Evolutionary conservation across 2,329 filamentous ascomycete species (phyloP).

Genomic region (Xylaria sp.): DNA sequence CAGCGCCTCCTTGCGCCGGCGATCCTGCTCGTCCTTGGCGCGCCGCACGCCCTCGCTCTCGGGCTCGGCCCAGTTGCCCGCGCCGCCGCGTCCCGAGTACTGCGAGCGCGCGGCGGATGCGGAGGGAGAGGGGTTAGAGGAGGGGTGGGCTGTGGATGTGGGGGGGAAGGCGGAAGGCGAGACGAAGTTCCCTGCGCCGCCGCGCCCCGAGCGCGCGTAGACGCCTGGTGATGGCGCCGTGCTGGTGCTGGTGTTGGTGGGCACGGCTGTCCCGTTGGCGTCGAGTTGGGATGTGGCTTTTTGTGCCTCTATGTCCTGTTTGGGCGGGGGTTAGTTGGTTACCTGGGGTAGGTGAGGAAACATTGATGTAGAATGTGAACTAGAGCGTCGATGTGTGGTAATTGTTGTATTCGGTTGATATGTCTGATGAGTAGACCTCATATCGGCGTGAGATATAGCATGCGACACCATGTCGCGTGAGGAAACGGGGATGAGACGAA

Average conservation of each 20-base stretch:
- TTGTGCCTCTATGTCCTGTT: constrained; percentile 44
- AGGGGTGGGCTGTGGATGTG: constrained; percentile 19
- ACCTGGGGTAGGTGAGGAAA: background rate
- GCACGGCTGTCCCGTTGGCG: constrained; percentile 26
- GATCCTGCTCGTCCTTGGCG: constrained; percentile 36
- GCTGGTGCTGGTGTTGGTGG: constrained; percentile 15
- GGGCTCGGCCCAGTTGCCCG: constrained; percentile 54
- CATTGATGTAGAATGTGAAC: too few relatives aligned
- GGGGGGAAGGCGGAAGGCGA: constrained; percentile 41
- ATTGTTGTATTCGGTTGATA: background rate
- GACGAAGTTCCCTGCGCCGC: constrained; percentile 67
- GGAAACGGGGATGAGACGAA: constrained; percentile 22
- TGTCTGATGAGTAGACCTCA: background rate
- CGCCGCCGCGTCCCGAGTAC: constrained; percentile 59
- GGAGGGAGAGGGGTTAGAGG: background rate
- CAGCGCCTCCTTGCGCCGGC: constrained; percentile 36
- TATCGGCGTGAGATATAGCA: background rate
- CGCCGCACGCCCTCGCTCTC: constrained; percentile 18
- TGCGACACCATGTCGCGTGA: constrained; percentile 18
- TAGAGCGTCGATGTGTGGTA: background rate
- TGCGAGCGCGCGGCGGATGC: background rate
- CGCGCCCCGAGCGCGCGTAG: constrained; percentile 52
- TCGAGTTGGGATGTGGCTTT: constrained; percentile 23
- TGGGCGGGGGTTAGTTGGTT: background rate
- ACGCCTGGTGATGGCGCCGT: constrained; percentile 31